Evolutionary conservation across 2,329 filamentous ascomycete genomes (phyloP), one percentile per base, ranked within the genome.

Genomic region (Claviceps citrina): DNA sequence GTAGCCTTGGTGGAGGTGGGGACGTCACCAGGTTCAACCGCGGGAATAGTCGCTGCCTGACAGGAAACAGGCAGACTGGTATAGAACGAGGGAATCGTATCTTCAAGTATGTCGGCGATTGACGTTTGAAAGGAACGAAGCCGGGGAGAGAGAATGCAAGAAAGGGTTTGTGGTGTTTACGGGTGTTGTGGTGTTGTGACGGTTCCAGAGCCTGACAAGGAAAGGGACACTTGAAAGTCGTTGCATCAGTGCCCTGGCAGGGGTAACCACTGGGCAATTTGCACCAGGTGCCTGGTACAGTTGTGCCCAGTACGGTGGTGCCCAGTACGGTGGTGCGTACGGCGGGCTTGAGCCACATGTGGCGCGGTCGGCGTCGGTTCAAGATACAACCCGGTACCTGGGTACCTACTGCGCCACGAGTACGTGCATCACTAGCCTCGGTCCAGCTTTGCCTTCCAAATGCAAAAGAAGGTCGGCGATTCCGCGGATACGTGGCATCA

Each of bases 141-240:
- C 31, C 22, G 24, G 15, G 39, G 40, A 35, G 41, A 41, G 31
- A 40, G 40, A 18, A 12, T 22, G 26, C 26, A 13, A 27, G 26
- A 3, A 13, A 15, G 16, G 35, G 7, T 39, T 40, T 40, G 33
- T 36, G 46, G 37, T 33, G 46, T 46, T 40, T 43, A 24, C 32
- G 8, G 9, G 32, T 10, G 22, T 24, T 8, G 5, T 24, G 5
- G 22, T n/a, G n/a, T n/a, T n/a, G n/a, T 19, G 36, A 24, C 27
- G n/a, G 27, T 52, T 53, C 47, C 49, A 44, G 51, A 56, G 54
- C 55, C 54, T 49, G 49, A 56, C 45, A 40, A 50, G 45, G 49
- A 45, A 47, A 52, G 51, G 44, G 34, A 38, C 22, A 24, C 43
- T 31, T 24, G 28, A 34, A 38, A 38, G 37, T 46, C 31, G 38